These are phyloP conservation scores for Leccinum truebloodii DNA, from an alignment of 768 basidiomycete species.

Conservation along the genomic window DNA sequence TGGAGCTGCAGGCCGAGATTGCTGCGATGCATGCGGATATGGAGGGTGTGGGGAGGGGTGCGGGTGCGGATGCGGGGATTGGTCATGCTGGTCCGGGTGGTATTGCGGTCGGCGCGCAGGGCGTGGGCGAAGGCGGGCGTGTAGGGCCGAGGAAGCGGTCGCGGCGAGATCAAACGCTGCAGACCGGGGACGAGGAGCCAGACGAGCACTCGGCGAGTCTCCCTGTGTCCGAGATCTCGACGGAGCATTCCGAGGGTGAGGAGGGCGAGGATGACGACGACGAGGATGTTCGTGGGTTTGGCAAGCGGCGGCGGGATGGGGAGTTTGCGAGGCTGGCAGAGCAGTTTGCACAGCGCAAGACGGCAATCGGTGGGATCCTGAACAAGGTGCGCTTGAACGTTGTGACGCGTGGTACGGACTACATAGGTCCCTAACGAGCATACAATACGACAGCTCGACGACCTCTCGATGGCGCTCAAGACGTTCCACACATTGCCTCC, in stretches of 20 bases:
- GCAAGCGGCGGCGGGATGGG: conserved; percentile 56
- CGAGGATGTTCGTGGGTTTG: conserved; percentile 54
- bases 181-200: conserved; percentile 29
- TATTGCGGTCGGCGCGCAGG: background rate
- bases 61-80: conserved; percentile 2
- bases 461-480: conserved; percentile 37
- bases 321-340: conserved; percentile 63
- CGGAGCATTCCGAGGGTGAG: conserved; percentile 36
- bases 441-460: conserved; percentile 24
- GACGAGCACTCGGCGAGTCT: conserved; percentile 20
- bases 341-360: conserved; percentile 69
- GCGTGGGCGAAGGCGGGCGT: conserved; percentile 16
- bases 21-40: conserved; percentile 73
- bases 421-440: background rate
- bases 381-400: conserved; percentile 48
- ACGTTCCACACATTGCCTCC: conserved; percentile 46
- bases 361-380: conserved; percentile 73
- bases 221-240: conserved; percentile 25
- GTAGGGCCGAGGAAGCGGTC: conserved; percentile 21
- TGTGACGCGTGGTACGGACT: too few species aligned
- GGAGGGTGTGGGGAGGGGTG: conserved; percentile 51
- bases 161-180: conserved; percentile 38
- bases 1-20: conserved; percentile 71
- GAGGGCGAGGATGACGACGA: conserved; percentile 37
- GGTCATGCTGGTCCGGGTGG: conserved; percentile 2